Evolutionary conservation across 257 asterid genomes (phyloP).

Genomic region (Agastache rugosa): DNA sequence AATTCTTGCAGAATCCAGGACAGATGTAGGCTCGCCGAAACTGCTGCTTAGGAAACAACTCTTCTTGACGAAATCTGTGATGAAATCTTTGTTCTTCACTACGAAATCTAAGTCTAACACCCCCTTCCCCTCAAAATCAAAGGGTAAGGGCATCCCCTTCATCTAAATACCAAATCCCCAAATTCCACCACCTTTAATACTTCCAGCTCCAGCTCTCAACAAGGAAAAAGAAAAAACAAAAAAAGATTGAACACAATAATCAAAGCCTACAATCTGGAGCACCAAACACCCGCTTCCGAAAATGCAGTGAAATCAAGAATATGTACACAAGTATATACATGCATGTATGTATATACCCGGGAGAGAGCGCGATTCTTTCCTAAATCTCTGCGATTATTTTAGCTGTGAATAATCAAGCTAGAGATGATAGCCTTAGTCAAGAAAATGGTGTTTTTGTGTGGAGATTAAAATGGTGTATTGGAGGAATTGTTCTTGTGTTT

Average conservation of each 20-base stretch:
- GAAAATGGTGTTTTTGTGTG: conserved; percentile 6
- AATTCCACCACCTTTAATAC: conserved; percentile 25
- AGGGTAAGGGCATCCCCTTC: conserved; percentile 99
- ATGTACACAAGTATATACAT: conserved; percentile 34
- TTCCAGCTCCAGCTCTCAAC: conserved; percentile 32
- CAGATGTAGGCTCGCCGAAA: conserved; percentile 77
- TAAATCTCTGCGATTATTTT: background rate
- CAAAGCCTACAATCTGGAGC: conserved; percentile 18
- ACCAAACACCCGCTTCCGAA: conserved; percentile 14
- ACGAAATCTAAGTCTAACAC: conserved; percentile 59
- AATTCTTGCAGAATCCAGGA: conserved; percentile 79
- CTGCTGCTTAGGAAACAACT: conserved; percentile 41
- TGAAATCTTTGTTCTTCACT: conserved; percentile 37
- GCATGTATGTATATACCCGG: conserved; percentile 33
- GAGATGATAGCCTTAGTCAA: background rate
- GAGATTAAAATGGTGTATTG: conserved; percentile 31
- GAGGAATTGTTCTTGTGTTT: conserved; percentile 13
- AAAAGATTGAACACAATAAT: background rate
- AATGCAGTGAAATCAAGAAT: conserved; percentile 30
- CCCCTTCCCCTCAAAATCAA: conserved; percentile 91
- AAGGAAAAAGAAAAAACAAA: background rate
- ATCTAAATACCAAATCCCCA: conserved; percentile 54
- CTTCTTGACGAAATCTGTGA: conserved; percentile 38
- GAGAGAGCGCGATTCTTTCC: background rate
- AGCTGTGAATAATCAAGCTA: background rate